Evolutionary conservation across 2,329 filamentous ascomycete genomes (phyloP), one percentile per base, ranked within the genome.

Genomic region (Fusarium torulosum): DNA sequence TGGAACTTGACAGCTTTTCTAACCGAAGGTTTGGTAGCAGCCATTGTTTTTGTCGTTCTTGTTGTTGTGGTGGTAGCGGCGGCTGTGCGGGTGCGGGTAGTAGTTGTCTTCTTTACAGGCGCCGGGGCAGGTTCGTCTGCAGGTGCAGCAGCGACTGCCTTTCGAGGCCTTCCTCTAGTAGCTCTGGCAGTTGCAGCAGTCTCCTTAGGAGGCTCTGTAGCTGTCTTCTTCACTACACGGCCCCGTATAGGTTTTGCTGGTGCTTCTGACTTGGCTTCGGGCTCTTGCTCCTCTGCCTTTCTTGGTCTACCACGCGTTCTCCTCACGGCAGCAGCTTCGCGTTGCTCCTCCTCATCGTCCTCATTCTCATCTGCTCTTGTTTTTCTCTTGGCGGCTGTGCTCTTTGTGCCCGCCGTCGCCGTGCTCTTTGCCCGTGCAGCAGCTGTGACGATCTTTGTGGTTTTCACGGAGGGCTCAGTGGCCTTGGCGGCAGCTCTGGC

Each of bases 1-100:
- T 89, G 83, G 74, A 90, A 90, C 59, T 85, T 88, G 71, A 90
- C 88, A 4, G 81, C 83, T 79, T 89, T 90, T 79, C 86, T 89
- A 33, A 81, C 76, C 7, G 81, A 78, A 19, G 84, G 76, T 75
- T 81, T 85, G 21, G 76, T 74, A 35, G 76, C 74, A 3, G 72
- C 63, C 33, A 79, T 75, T 17, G 74, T 66, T 29, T 79, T 80
- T 42, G 79, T 76, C 10, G 73, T 66, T 35, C 79, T 77, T 10
- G 73, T 66, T 31, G 78, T 79, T 42, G 75, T 73, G n/a, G 70
- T 63, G 17, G 40, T 35, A n/a, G 33, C 35, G n/a, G 72, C 60
- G 38, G 69, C 63, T 27, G 69, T 59, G 59, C 67, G 77, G 45
- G 60, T 66, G 38, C 75, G 75, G 41, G 69, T 75, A 44, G 74